phyloP scores from a whole-genome alignment of 495 filamentous ascomycete genomes.

The Astrothelium subdiscretum region DNA sequence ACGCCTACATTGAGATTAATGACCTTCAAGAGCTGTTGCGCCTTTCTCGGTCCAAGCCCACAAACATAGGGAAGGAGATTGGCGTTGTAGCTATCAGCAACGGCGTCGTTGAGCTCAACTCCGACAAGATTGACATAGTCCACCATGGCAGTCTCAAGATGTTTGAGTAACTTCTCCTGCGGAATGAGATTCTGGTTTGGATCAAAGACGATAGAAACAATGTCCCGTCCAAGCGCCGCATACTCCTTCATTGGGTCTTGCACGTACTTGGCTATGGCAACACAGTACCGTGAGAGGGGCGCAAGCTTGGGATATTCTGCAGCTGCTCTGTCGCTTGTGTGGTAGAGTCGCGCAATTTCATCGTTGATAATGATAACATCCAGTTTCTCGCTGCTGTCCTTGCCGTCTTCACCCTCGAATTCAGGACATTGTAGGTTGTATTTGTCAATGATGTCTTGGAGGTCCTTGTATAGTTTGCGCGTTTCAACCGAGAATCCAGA shows the following conservation, averaged over 20 bases:
- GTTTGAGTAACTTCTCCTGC: slow-evolving; percentile 69
- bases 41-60: slow-evolving; percentile 88
- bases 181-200: slow-evolving; percentile 79
- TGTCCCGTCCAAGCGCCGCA: slow-evolving; percentile 76
- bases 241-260: slow-evolving; percentile 95
- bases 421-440: slow-evolving; percentile 62
- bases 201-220: slow-evolving; percentile 77
- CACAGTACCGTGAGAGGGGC: slow-evolving; percentile 73
- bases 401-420: slow-evolving; percentile 57
- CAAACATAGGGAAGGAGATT: slow-evolving; percentile 85
- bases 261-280: slow-evolving; percentile 77
- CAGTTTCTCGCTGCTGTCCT: slow-evolving; percentile 51
- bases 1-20: slow-evolving; percentile 57
- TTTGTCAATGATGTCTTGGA: slow-evolving; percentile 62
- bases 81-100: slow-evolving; percentile 63
- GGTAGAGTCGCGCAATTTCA: slow-evolving; percentile 87
- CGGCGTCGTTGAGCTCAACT: slow-evolving; percentile 87
- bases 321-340: slow-evolving; percentile 72
- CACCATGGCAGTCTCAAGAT: slow-evolving; percentile 86
- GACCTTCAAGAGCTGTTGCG: slow-evolving; percentile 72
- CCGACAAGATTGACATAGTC: slow-evolving; percentile 97
- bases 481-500: slow-evolving; percentile 87
- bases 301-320: slow-evolving; percentile 68
- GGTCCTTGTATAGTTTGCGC: slow-evolving; percentile 63
- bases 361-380: slow-evolving; percentile 91